Evolutionary conservation across 257 asterid species (phyloP), one percentile per base, ranked within the genome.

Genomic region (Plantago ovata): DNA sequence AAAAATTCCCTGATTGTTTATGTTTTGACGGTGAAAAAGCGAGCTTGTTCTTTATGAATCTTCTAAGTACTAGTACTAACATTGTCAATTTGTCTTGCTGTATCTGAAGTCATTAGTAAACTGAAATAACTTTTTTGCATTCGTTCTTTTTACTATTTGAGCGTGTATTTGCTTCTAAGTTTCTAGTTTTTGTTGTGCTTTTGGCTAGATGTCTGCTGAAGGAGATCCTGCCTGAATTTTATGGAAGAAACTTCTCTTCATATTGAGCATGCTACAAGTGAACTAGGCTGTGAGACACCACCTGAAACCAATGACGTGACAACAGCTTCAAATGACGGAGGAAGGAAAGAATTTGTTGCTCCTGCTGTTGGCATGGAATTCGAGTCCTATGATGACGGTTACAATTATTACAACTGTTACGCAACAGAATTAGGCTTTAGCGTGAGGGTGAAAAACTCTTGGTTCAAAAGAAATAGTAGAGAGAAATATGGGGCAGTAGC

Each of bases 401-500:
- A 89, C 72, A 80, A 89, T 64, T 89, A 81, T 65, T 89, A 86
- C 59, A 89, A 68, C 41, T 83, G 94, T 56, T 86, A 80, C 56
- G 92, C 89, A 24, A 72, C 64, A 38, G 94, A 85, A 70, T 71
- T 76, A 19, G 96, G 96, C 43, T 89, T 85, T 48, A 85, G 77
- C 11, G 85, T 85, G 65, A 81, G 96, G 63, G 95, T 85, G 60
- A 85, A 89, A 73, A 83, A 84, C 45, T 89, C 96, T 2, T 89
- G 95, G 95, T 81, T 87, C 60, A 83, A 83, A 71, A 83, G 95
- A 33, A 89, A 81, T 66, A 85, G 91, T 79, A 79, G 79, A 78
- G 96, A 85, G 77, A 89, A 85, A 63, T 83, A 87, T 7, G 96
- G 95, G 22, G 96, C 96, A 89, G 87, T 61, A 77, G 92, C 69